A percentile compares a stretch with the other conserved stretches of the same genome.
phyloP scores from a whole-genome alignment of 345 rosid genomes.

The Aquilaria yunnanensis region DNA sequence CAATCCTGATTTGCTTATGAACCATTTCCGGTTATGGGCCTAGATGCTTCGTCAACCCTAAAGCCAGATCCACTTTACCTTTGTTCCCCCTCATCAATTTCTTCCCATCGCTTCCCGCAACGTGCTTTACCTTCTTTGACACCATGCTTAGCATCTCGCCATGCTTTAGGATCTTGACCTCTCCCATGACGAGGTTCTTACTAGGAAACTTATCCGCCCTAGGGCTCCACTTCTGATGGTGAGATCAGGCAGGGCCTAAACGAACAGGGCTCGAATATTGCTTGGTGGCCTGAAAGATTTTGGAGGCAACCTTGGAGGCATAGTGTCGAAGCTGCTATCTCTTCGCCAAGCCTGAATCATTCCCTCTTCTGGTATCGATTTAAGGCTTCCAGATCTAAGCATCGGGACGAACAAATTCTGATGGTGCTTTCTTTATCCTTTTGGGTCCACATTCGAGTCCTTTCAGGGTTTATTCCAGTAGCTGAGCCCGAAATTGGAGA shows the following conservation, averaged over 20 bases:
- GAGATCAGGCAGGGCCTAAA: conserved; percentile 9
- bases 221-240: conserved; percentile 25
- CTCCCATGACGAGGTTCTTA: conserved; percentile 38
- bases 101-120: not conserved
- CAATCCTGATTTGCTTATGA: conserved; percentile 28
- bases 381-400: no score
- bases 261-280: conserved; percentile 13
- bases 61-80: conserved; percentile 16
- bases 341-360: no score
- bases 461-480: no score
- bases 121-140: not conserved
- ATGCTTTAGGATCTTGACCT: conserved; percentile 62
- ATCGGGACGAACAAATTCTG: no score
- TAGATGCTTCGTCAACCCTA: conserved; percentile 36
- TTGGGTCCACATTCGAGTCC: no score
- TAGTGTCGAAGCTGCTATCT: conserved; percentile 22
- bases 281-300: conserved; percentile 14
- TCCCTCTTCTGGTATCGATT: no score
- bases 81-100: not conserved
- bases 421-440: no score
- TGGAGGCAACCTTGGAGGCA: conserved; percentile 12
- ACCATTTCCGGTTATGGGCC: conserved; percentile 46
- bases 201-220: conserved; percentile 23
- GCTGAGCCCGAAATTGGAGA: conserved; percentile 22
- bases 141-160: conserved; percentile 29